phyloP scores from a whole-genome alignment of 2,329 filamentous ascomycete species.

The Alternaria gaisen region DNA sequence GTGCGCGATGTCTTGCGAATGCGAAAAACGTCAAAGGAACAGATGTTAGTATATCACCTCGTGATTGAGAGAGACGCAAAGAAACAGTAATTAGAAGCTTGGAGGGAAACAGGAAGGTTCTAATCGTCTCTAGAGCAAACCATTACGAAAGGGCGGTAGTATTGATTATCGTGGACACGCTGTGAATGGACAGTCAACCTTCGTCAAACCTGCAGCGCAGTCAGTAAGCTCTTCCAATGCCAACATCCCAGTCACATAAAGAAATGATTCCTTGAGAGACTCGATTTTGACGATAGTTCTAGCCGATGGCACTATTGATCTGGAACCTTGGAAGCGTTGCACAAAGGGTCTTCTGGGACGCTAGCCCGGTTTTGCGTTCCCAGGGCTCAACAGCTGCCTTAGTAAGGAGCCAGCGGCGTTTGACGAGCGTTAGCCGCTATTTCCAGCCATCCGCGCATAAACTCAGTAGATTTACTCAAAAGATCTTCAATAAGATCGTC shows the following conservation, averaged over 20 bases:
- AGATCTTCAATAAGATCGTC: neutral
- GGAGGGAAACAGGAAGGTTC: no score
- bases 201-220: neutral
- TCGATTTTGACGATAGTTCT: neutral
- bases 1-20: no score
- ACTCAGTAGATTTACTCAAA: neutral
- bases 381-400: neutral
- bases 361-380: neutral
- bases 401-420: neutral
- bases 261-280: rapidly evolving
- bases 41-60: no score
- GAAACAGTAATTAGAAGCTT: no score
- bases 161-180: neutral
- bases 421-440: neutral
- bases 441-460: neutral
- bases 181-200: rapidly evolving
- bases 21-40: no score
- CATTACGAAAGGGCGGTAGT: neutral
- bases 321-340: neutral
- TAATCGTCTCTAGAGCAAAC: no score
- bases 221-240: neutral
- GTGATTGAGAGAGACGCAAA: no score
- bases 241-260: rapidly evolving
- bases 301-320: neutral
- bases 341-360: neutral